Conservation (phyloP, 805 yeast species). For the Lachancea fermentati region DNA sequence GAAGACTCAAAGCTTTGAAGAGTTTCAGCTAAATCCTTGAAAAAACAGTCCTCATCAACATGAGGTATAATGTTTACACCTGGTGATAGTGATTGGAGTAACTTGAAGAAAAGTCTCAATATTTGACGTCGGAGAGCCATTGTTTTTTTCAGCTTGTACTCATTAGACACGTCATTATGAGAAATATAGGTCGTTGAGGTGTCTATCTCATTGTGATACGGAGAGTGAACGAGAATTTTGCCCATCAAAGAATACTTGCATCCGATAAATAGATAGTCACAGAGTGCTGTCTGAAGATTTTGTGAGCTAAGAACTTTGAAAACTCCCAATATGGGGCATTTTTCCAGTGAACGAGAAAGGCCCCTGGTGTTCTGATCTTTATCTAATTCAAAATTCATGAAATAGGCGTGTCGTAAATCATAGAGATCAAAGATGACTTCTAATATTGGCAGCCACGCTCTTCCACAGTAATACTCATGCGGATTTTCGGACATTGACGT, state of each 20-base stretch:
- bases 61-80: too few species aligned
- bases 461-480: conserved; percentile 9
- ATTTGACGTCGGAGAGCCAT: conserved; percentile 18
- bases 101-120: conserved; percentile 12
- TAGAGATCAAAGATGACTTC: conserved; percentile 18
- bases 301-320: conserved; percentile 2
- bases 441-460: conserved; percentile 25
- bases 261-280: conserved; percentile 9
- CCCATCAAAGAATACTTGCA: conserved; percentile 4
- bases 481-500: conserved; percentile 13
- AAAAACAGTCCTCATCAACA: conserved; percentile 13
- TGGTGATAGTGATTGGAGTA: conserved; percentile 12
- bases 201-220: conserved; percentile 16
- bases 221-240: conserved; percentile 15
- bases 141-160: conserved; percentile 14
- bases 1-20: conserved; percentile 15
- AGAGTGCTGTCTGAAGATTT: conserved; percentile 1
- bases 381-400: conserved; percentile 6
- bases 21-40: conserved; percentile 10
- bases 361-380: not conserved
- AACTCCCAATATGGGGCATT: conserved; percentile 2
- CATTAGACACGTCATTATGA: conserved; percentile 10
- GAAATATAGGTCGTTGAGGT: conserved; percentile 15
- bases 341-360: not conserved
- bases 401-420: conserved; percentile 24